Percentiles rank a stretch among this genome's conserved stretches.
phyloP scores from a whole-genome alignment of 2,329 filamentous ascomycete species.

The Volutella citrinella region DNA sequence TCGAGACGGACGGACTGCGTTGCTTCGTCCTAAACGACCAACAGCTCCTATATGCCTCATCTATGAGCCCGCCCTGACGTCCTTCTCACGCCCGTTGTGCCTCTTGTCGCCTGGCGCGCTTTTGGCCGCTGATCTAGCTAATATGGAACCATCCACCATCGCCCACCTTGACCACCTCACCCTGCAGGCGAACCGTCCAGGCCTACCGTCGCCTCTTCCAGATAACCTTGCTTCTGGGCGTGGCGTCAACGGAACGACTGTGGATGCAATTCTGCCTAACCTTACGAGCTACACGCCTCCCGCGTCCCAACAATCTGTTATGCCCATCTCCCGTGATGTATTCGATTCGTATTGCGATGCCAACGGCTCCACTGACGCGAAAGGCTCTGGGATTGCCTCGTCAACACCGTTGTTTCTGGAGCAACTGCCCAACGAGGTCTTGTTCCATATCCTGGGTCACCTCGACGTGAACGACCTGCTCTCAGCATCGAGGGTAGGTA shows the following conservation, averaged over 20 bases:
- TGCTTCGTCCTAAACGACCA: too few species aligned
- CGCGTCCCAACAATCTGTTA: slow-evolving; percentile 28
- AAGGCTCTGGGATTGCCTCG: too few species aligned
- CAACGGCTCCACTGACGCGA: too few species aligned
- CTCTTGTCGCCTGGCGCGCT: slow-evolving; percentile 16
- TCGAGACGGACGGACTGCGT: too few species aligned
- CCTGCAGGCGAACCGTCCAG: slow-evolving; percentile 32
- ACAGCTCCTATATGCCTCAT: too few species aligned
- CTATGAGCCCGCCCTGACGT: too few species aligned
- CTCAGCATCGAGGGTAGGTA: slow-evolving; percentile 53
- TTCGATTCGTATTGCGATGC: too few species aligned
- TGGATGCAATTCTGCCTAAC: slow-evolving; percentile 17
- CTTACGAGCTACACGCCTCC: slow-evolving; percentile 19
- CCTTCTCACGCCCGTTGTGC: too few species aligned
- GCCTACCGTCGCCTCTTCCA: slow-evolving; percentile 18
- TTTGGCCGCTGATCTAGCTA: slow-evolving; percentile 14
- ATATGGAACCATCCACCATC: slow-evolving; percentile 24
- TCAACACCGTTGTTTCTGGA: too few species aligned
- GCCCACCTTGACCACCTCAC: slow-evolving; percentile 31
- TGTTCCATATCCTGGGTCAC: slow-evolving; percentile 53
- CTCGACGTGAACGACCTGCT: slow-evolving; percentile 57
- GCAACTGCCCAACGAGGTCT: slow-evolving; percentile 53
- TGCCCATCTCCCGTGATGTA: too few species aligned
- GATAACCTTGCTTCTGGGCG: slow-evolving; percentile 13
- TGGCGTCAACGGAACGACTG: too few species aligned